Evolutionary conservation across 1,139 yeast species (phyloP).

Genomic region (Taiozyma sp.): DNA sequence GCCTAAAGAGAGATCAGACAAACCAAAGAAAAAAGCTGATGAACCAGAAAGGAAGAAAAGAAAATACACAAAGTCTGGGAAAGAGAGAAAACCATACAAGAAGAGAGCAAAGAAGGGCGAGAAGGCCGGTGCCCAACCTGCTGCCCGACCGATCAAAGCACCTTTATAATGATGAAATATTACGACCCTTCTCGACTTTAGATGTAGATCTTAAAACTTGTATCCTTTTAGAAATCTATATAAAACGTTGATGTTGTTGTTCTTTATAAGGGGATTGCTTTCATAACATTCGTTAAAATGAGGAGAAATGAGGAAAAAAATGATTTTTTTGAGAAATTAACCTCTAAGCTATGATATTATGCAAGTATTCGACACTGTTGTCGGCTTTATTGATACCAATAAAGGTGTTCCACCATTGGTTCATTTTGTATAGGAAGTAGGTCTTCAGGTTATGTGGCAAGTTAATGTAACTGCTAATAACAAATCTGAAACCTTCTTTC

Average conservation of each 20-base stretch:
- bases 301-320: not conserved
- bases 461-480: slow-evolving; percentile 59
- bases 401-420: slow-evolving; percentile 68
- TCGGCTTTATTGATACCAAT: slow-evolving; percentile 45
- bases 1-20: slow-evolving; percentile 2
- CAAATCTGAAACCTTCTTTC: slow-evolving; percentile 60
- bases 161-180: not conserved
- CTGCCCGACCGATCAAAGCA: not conserved
- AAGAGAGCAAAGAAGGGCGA: slow-evolving; percentile 25
- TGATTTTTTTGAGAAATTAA: not conserved
- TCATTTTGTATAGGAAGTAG: slow-evolving; percentile 42
- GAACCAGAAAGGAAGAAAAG: slow-evolving; percentile 23
- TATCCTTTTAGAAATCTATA: not conserved
- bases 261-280: not conserved
- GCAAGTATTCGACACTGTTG: slow-evolving; percentile 16
- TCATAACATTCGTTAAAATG: not conserved
- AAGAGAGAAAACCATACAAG: slow-evolving; percentile 25
- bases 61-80: slow-evolving; percentile 24
- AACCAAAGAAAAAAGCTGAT: slow-evolving; percentile 12
- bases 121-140: slow-evolving; percentile 1
- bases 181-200: not conserved
- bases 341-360: slow-evolving; percentile 10
- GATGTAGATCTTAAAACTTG: not conserved
- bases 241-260: not conserved
- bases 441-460: slow-evolving; percentile 64